Conservation (phyloP, 139 green algal species). For the Chlamydomonas sp. region DNA sequence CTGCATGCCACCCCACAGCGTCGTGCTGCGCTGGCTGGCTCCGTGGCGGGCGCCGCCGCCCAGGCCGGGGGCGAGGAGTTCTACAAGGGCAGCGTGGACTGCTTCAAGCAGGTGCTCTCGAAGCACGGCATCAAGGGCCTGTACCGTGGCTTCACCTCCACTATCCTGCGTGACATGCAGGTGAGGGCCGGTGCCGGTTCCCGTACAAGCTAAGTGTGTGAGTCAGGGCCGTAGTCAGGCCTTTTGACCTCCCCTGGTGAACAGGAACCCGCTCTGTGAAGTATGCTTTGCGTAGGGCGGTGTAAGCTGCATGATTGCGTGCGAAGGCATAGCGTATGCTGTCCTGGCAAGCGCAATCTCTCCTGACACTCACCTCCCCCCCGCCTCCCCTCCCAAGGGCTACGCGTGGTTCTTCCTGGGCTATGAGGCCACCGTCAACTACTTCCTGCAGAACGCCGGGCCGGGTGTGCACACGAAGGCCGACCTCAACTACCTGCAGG, state of each 20-base stretch:
- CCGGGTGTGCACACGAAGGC: conserved; percentile 53
- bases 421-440: conserved; percentile 60
- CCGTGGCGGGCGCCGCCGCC: neutral
- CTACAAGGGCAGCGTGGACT: conserved; percentile 60
- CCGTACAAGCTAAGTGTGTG: no score
- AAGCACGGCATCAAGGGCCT: conserved; percentile 54
- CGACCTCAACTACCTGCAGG: conserved; percentile 58
- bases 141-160: conserved; percentile 56
- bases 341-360: neutral
- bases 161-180: conserved; percentile 51
- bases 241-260: no score
- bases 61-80: conserved; percentile 25
- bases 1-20: conserved; percentile 7
- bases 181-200: no score
- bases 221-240: no score
- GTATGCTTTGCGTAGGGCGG: no score
- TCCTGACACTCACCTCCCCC: no score
- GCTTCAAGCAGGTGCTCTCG: conserved; percentile 48
- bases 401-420: conserved; percentile 66
- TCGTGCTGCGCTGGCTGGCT: neutral
- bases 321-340: no score
- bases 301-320: no score
- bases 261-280: no score
- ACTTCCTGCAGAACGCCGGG: conserved; percentile 44
- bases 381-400: conserved; percentile 23